A percentile compares a stretch with the other conserved stretches of the same genome.
Evolutionary conservation across 352 stramenopile species (phyloP).

Genomic region (Pythium insidiosum): DNA sequence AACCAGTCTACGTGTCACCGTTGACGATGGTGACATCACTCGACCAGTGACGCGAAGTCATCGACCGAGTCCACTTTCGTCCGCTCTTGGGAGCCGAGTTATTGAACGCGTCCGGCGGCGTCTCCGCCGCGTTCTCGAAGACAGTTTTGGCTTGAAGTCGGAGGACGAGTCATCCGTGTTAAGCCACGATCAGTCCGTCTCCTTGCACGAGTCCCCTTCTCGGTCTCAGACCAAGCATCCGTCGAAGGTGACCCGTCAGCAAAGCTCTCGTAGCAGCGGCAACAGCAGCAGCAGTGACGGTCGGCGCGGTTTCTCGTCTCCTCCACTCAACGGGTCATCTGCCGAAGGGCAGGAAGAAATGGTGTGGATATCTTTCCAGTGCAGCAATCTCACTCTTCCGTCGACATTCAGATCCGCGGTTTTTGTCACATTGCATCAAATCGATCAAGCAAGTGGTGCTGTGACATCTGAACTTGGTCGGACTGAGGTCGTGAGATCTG

Average conservation of each 20-base stretch:
- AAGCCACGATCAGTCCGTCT: slow-evolving; percentile 1
- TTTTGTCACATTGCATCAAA: slow-evolving; percentile 61
- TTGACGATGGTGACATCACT: too few relatives aligned
- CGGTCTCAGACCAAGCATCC: too few relatives aligned
- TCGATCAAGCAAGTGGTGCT: slow-evolving; percentile 32
- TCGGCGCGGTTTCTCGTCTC: too few relatives aligned
- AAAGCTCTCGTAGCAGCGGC: too few relatives aligned
- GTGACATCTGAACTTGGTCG: slow-evolving; percentile 53
- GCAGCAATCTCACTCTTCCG: slow-evolving; percentile 70
- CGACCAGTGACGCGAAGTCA: too few relatives aligned
- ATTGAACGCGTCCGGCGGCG: slow-evolving; percentile 33
- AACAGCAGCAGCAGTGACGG: too few relatives aligned
- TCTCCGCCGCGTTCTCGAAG: slow-evolving; percentile 25
- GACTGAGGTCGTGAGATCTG: slow-evolving; percentile 60
- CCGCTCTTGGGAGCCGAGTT: slow-evolving; percentile 42
- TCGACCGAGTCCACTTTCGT: slow-evolving; percentile 54
- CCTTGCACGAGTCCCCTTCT: too few relatives aligned
- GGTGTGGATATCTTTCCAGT: slow-evolving; percentile 83
- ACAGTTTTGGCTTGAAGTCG: slow-evolving; percentile 17
- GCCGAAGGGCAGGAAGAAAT: too few relatives aligned
- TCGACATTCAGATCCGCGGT: slow-evolving; percentile 39
- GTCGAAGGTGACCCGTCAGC: too few relatives aligned
- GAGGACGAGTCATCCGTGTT: slow-evolving; percentile 11
- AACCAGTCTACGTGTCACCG: slow-evolving; percentile 1
- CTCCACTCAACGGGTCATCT: too few relatives aligned